These are phyloP conservation scores for Phytophthora litchii DNA, from an alignment of 352 stramenopile species.

Conservation along the genomic window DNA sequence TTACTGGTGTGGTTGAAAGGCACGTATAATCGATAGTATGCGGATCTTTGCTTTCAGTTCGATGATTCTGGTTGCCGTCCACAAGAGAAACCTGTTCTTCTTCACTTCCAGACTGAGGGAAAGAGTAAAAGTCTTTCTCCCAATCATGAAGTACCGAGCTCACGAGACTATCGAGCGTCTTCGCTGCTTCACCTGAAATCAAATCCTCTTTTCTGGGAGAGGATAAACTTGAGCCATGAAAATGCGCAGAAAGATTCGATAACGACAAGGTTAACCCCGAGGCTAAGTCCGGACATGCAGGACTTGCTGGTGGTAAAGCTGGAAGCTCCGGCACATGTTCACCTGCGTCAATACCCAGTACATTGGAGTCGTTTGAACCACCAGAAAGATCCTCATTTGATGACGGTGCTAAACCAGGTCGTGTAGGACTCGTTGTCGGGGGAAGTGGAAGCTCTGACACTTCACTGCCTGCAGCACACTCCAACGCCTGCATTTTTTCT, in stretches of 20 bases:
- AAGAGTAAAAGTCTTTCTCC: slow-evolving; percentile 39
- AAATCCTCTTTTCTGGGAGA: not conserved
- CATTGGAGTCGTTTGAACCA: no score
- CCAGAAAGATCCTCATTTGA: no score
- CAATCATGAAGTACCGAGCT: slow-evolving; percentile 60
- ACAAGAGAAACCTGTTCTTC: not conserved
- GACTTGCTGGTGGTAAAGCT: no score
- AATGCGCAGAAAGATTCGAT: not conserved
- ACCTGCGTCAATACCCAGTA: no score
- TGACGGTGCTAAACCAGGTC: not conserved
- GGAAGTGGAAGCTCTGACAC: slow-evolving; percentile 9
- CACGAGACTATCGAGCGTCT: slow-evolving; percentile 46
- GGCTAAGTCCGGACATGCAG: no score
- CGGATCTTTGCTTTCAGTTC: not conserved
- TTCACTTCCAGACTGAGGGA: slow-evolving; percentile 9
- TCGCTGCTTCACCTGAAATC: slow-evolving; percentile 16
- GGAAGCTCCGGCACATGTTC: no score
- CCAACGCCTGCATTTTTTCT: not conserved
- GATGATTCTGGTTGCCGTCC: slow-evolving; percentile 8
- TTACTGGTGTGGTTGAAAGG: not conserved
- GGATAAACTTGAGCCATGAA: slow-evolving; percentile 5
- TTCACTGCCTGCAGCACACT: slow-evolving; percentile 1
- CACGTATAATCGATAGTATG: not conserved
- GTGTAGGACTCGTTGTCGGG: slow-evolving; percentile 11
- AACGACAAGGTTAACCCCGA: not conserved